These are phyloP conservation scores for Colletotrichum euphorbiae DNA, from an alignment of 2,329 filamentous ascomycete species.

Conservation along the genomic window DNA sequence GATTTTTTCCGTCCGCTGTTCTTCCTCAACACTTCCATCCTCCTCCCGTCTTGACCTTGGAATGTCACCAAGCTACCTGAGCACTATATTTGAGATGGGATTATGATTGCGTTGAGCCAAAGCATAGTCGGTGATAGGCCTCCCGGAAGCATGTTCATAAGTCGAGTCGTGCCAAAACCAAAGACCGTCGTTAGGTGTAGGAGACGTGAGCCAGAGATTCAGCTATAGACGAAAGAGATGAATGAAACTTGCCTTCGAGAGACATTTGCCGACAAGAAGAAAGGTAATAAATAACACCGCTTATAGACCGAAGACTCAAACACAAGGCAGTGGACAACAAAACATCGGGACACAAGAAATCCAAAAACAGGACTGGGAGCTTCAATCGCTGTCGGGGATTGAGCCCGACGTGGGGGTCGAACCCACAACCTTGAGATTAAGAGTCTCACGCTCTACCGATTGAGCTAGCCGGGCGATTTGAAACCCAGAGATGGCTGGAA, in stretches of 20 bases:
- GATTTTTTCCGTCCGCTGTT: no score
- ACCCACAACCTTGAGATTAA: slow-evolving; percentile 71
- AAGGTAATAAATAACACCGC: not conserved
- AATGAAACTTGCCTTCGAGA: not conserved
- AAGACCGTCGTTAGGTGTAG: slow-evolving; percentile 16
- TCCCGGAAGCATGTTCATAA: slow-evolving; percentile 12
- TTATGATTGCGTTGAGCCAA: no score
- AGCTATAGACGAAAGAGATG: not conserved
- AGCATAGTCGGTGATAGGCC: not conserved
- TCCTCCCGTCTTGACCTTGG: no score
- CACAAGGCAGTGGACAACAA: no score
- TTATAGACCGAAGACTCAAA: no score
- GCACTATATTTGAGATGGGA: no score
- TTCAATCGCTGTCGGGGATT: slow-evolving; percentile 38
- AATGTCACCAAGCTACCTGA: no score
- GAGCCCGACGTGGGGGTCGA: slow-evolving; percentile 51
- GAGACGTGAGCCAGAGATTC: slow-evolving; percentile 9
- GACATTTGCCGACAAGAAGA: not conserved
- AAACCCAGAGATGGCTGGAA: slow-evolving; percentile 36
- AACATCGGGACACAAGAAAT: no score
- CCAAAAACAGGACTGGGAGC: slow-evolving; percentile 5
- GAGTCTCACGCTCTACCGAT: slow-evolving; percentile 82
- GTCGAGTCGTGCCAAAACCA: slow-evolving; percentile 18
- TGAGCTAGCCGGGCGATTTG: slow-evolving; percentile 69
- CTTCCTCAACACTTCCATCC: no score